phyloP scores from a whole-genome alignment of 2,329 filamentous ascomycete genomes.

The Colletotrichum musicola region DNA sequence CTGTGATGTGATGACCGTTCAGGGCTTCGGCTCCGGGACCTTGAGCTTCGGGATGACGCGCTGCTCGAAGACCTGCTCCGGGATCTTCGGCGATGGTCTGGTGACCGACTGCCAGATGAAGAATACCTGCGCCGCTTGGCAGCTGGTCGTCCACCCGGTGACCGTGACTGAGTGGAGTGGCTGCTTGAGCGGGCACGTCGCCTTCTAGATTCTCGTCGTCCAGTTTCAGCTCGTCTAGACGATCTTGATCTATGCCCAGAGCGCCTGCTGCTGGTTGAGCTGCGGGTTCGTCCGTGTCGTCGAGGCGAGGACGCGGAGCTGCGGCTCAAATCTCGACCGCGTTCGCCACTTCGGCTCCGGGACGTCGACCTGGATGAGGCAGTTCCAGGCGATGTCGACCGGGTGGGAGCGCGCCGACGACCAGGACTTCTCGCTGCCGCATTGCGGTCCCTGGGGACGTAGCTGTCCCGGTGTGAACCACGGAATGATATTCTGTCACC shows the following conservation, averaged over 20 bases:
- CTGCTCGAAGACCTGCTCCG: conserved; percentile 50
- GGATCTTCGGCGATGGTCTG: conserved; percentile 51
- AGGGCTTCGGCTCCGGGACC: conserved; percentile 52
- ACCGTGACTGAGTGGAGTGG: conserved; percentile 50
- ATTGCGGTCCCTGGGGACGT: conserved; percentile 64
- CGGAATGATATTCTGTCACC: conserved; percentile 57
- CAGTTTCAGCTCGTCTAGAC: conserved; percentile 45
- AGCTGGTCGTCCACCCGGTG: conserved; percentile 53
- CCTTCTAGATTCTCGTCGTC: conserved; percentile 39
- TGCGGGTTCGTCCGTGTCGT: conserved; percentile 48
- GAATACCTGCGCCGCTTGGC: conserved; percentile 66
- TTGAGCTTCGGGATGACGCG: conserved; percentile 54
- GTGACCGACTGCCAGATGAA: conserved; percentile 61
- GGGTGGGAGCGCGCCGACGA: conserved; percentile 52
- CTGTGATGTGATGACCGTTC: conserved; percentile 43
- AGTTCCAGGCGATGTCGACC: conserved; percentile 51
- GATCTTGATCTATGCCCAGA: conserved; percentile 57
- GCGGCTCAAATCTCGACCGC: conserved; percentile 47
- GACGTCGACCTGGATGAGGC: conserved; percentile 50
- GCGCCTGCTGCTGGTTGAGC: conserved; percentile 47
- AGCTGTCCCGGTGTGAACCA: conserved; percentile 60
- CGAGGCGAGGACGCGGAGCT: conserved; percentile 51
- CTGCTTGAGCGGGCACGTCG: conserved; percentile 42
- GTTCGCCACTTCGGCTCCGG: conserved; percentile 46
- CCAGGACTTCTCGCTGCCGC: conserved; percentile 55